Base-by-base conservation (phyloP, 208 protist genomes). In the Acanthamoeba castellanii region DNA sequence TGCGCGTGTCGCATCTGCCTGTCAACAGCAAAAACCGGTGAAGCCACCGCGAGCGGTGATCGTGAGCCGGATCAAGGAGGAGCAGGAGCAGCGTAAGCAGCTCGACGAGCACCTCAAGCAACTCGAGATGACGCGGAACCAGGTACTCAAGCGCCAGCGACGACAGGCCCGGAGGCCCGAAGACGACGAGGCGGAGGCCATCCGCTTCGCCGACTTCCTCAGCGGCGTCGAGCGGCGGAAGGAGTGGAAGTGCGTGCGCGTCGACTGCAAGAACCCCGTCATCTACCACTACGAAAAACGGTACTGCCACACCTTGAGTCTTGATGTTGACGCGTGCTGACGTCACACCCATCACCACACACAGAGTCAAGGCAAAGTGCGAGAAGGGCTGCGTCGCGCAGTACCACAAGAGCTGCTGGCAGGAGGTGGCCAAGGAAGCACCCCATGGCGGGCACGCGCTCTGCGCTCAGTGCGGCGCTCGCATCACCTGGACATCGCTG, bases 261-360 rank as follows among this genome's bases (percentile, higher is more conserved):
- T 13, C n/a, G 30, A 42, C 68, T 76, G 68, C 68, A 76, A 76
- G 30, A 76, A 76, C 14, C 68, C 68, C 27, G 34, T 45, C 68
- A n/a, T 76, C 68, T 76, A 25, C 68, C 32, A 76, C 32, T 76
- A 76, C 68, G 68, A 76, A 20, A 76, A 76, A 42, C 68, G 68
- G 68, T 76, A 20, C 68, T 3, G 7, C 4, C 59, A 27, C 22
- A 57, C 50, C 52, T 57, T 2, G 55, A 61, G 1, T 61, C 20
- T 61, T 61, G 37, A 42, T 42, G 37, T 11, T 18, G 50, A 0
- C 50, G 1, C 4, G 16, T 18, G 50, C 50, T 11, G 13, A 18
- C 50, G 16, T 57, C 50, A 18, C 50, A 18, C 50, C 0, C 50
- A 57, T 3, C 50, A 18, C 9, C 50, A 3, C 50, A 3, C 32